These are phyloP conservation scores for Salix koriyanagi DNA, from an alignment of 345 rosid genomes.

Conservation along the genomic window DNA sequence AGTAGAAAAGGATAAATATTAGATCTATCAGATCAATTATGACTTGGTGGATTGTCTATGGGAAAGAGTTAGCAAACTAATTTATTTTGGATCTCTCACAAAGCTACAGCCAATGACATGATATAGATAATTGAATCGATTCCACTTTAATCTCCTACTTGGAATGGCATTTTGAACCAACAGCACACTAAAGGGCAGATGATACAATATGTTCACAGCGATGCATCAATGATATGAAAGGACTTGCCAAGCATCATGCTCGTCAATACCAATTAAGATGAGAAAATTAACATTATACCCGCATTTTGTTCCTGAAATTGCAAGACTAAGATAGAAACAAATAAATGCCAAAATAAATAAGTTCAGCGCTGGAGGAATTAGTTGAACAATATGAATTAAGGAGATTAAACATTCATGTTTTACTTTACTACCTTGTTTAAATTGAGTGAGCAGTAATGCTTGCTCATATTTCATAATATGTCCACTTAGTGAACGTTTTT, in stretches of 20 bases:
- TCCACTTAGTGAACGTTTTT: background rate
- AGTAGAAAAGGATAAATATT: constrained; percentile 2
- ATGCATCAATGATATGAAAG: background rate
- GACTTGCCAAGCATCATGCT: background rate
- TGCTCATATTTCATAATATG: background rate
- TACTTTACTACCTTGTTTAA: background rate
- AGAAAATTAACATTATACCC: background rate
- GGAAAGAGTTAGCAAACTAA: too few relatives aligned
- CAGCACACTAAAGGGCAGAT: background rate
- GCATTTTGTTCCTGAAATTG: background rate
- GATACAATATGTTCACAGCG: background rate
- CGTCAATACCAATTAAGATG: background rate
- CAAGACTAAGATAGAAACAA: background rate
- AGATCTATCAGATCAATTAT: background rate
- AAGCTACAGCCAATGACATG: background rate
- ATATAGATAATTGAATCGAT: background rate
- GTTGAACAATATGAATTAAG: background rate
- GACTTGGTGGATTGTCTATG: too few relatives aligned
- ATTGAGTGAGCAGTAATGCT: background rate
- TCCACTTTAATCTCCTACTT: background rate
- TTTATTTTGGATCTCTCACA: background rate
- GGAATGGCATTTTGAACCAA: background rate
- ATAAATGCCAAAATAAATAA: background rate
- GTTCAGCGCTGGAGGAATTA: background rate
- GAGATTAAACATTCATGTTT: background rate